Evolutionary conservation across 306 rosid genomes (phyloP).

Genomic region (Medicago ruthenica): DNA sequence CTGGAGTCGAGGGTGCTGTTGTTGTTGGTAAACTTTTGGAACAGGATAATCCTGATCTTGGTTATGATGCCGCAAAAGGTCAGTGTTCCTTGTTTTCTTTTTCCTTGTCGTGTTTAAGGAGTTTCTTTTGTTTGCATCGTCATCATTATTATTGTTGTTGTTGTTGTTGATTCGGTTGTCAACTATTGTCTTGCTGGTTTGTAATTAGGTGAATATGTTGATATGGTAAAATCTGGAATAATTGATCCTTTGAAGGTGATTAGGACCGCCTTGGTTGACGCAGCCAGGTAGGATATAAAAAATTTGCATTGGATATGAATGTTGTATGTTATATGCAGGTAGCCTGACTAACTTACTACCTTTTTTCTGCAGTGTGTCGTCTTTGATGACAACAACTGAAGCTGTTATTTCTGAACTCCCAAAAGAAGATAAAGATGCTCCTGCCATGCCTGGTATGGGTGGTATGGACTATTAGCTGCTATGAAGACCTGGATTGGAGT

Average conservation of each 20-base stretch:
- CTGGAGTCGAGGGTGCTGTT: slow-evolving; percentile 99
- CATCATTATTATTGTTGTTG: too few species aligned
- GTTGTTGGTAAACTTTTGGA: slow-evolving; percentile 95
- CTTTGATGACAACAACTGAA: slow-evolving; percentile 95
- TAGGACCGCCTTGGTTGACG: slow-evolving; percentile 92
- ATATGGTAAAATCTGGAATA: slow-evolving; percentile 89
- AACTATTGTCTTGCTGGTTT: background rate
- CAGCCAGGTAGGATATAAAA: slow-evolving; percentile 71
- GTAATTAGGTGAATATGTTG: slow-evolving; percentile 86
- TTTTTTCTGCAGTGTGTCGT: slow-evolving; percentile 77
- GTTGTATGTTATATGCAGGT: background rate
- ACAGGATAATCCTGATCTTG: slow-evolving; percentile 76
- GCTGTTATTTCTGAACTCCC: slow-evolving; percentile 86
- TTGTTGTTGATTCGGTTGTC: slow-evolving; percentile 9
- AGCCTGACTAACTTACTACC: background rate
- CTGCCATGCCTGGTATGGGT: slow-evolving; percentile 64
- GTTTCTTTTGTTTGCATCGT: background rate
- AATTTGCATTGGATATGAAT: background rate
- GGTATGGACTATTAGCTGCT: slow-evolving; percentile 49
- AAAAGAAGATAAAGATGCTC: slow-evolving; percentile 68
- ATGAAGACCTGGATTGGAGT: slow-evolving; percentile 12
- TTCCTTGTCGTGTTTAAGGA: background rate
- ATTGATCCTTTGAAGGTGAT: slow-evolving; percentile 95
- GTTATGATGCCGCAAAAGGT: slow-evolving; percentile 99
- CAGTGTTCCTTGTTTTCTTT: slow-evolving; percentile 32